A percentile compares a stretch with the other conserved stretches of the same genome.
Conservation (phyloP, 441 rosid species). For the Euphorbia celastroides region DNA sequence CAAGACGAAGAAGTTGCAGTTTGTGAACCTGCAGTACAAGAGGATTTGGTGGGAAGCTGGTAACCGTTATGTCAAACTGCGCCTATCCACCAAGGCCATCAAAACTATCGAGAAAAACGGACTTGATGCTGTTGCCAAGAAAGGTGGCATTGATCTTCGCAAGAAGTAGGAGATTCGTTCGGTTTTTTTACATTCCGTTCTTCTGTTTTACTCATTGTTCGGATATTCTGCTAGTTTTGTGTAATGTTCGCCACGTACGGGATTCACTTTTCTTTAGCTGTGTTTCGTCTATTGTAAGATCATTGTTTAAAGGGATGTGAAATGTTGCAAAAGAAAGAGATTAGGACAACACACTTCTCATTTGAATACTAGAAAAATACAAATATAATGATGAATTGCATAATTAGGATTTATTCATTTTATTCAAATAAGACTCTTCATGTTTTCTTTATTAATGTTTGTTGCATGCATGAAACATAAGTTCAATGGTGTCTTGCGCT, state of each 20-base stretch:
- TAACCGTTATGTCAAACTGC: slow-evolving; percentile 70
- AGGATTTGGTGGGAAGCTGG: slow-evolving; percentile 97
- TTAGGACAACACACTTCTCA: not conserved
- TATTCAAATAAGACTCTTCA: no score
- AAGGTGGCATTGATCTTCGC: no score
- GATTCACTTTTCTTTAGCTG: no score
- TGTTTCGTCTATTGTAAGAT: not conserved
- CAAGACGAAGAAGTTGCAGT: slow-evolving; percentile 88
- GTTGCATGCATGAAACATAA: slow-evolving; percentile 28
- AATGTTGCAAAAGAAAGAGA: not conserved
- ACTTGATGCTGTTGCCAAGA: no score
- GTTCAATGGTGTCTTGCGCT: slow-evolving; percentile 19
- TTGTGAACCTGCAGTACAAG: slow-evolving; percentile 90
- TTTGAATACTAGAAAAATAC: not conserved
- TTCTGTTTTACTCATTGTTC: no score
- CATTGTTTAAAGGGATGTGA: not conserved
- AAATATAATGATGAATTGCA: not conserved
- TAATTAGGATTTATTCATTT: not conserved
- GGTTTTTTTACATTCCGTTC: not conserved
- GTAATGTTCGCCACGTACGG: not conserved
- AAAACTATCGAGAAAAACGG: slow-evolving; percentile 97
- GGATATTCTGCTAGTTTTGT: not conserved
- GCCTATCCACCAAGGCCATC: slow-evolving; percentile 79
- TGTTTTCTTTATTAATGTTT: not conserved
- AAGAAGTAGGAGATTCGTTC: no score